Evolutionary conservation across 768 basidiomycete species (phyloP).

Genomic region (Crucibulum laeve): DNA sequence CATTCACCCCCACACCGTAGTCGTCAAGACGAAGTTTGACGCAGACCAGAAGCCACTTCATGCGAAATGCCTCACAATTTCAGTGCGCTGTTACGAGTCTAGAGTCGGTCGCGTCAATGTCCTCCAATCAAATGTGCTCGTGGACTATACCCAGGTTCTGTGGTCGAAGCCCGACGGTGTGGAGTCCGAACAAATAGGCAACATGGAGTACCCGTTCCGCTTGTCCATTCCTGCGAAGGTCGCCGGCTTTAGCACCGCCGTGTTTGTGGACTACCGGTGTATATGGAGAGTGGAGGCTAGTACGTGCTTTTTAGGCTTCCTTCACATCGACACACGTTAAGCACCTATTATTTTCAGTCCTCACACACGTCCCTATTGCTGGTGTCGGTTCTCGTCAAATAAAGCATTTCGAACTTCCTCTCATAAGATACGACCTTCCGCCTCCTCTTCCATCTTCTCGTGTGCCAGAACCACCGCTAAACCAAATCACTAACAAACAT

Average conservation of each 20-base stretch:
- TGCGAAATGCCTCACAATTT: constrained; percentile 63
- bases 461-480: constrained; percentile 30
- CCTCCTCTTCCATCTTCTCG: constrained; percentile 31
- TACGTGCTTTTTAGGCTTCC: constrained; percentile 26
- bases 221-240: constrained; percentile 61
- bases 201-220: constrained; percentile 67
- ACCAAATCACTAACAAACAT: constrained; percentile 45
- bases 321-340: constrained; percentile 11
- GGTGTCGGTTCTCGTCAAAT: constrained; percentile 66
- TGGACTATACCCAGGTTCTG: constrained; percentile 60
- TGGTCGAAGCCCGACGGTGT: constrained; percentile 63
- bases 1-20: constrained; percentile 24
- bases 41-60: constrained; percentile 64
- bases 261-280: constrained; percentile 75
- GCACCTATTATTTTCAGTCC: constrained; percentile 34
- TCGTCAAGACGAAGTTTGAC: constrained; percentile 69
- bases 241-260: constrained; percentile 63
- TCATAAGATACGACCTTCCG: constrained; percentile 69
- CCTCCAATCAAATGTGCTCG: constrained; percentile 59
- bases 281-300: constrained; percentile 84
- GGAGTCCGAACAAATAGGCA: constrained; percentile 57
- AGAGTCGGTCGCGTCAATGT: constrained; percentile 58
- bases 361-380: constrained; percentile 60
- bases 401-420: constrained; percentile 66
- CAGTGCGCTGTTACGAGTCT: constrained; percentile 83